phyloP scores from a whole-genome alignment of 2,329 filamentous ascomycete genomes.

The Apiospora rasikravindrae region DNA sequence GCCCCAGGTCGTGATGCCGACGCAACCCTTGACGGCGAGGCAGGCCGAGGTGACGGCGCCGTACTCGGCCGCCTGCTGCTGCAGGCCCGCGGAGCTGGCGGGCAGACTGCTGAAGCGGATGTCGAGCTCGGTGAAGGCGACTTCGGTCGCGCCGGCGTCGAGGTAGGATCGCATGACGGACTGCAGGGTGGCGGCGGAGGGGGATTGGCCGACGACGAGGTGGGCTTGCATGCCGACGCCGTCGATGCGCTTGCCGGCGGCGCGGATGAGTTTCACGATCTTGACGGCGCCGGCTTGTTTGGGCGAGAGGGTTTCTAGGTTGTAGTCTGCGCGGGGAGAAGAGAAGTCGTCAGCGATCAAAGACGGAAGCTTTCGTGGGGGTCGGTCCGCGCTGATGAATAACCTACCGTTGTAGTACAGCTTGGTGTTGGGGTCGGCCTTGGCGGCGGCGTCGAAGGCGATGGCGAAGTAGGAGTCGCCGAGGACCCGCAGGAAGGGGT shows the following conservation, averaged over 20 bases:
- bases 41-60: slow-evolving; percentile 37
- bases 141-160: slow-evolving; percentile 51
- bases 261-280: slow-evolving; percentile 42
- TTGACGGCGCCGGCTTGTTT: slow-evolving; percentile 42
- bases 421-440: slow-evolving; percentile 54
- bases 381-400: no score
- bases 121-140: slow-evolving; percentile 61
- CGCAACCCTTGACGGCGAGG: slow-evolving; percentile 34
- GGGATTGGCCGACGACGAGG: slow-evolving; percentile 50
- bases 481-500: slow-evolving; percentile 55
- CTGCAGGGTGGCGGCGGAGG: slow-evolving; percentile 44
- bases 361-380: no score
- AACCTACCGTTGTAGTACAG: slow-evolving; percentile 59
- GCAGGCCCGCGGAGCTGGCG: slow-evolving; percentile 34
- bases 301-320: slow-evolving; percentile 49
- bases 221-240: slow-evolving; percentile 59
- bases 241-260: slow-evolving; percentile 52
- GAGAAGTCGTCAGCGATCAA: neutral
- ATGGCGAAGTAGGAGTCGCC: slow-evolving; percentile 58
- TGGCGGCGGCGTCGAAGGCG: slow-evolving; percentile 55
- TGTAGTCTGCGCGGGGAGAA: slow-evolving; percentile 47
- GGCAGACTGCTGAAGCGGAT: slow-evolving; percentile 49
- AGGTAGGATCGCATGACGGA: slow-evolving; percentile 50
- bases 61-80: slow-evolving; percentile 38
- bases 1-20: slow-evolving; percentile 43